Conservation (phyloP, 2,329 filamentous ascomycete species). For the Aphanocladium album region DNA sequence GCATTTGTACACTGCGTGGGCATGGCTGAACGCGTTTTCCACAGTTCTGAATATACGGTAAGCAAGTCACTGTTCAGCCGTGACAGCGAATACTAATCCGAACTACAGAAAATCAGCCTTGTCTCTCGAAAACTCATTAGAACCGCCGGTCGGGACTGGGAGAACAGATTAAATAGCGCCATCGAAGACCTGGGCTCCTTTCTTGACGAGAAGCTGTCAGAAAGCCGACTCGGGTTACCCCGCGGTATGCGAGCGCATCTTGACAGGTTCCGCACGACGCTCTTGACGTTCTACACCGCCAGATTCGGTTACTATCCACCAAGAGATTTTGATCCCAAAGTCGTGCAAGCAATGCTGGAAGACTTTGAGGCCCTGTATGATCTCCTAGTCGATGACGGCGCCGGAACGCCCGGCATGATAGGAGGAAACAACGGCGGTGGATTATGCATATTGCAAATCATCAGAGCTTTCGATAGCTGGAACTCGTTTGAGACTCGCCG, state of each 20-base stretch:
- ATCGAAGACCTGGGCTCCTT: constrained; percentile 59
- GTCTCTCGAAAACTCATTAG: constrained; percentile 62
- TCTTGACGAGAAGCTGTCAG: constrained; percentile 64
- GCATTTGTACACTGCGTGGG: constrained; percentile 75
- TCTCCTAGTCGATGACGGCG: constrained; percentile 61
- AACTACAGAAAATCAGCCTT: constrained; percentile 40
- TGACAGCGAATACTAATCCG: neutral
- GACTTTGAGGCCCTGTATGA: constrained; percentile 70
- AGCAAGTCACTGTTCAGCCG: constrained; percentile 21
- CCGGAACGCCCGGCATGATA: constrained; percentile 43
- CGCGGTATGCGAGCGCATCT: constrained; percentile 59
- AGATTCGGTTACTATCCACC: constrained; percentile 72
- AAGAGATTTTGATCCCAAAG: constrained; percentile 50
- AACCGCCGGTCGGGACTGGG: constrained; percentile 59
- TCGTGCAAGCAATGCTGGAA: constrained; percentile 57
- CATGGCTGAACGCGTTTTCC: constrained; percentile 60
- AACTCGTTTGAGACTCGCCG: constrained; percentile 55
- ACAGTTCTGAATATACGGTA: constrained; percentile 58
- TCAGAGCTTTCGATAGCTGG: constrained; percentile 60
- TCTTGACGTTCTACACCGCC: constrained; percentile 60
- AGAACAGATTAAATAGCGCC: constrained; percentile 54
- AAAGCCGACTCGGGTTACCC: constrained; percentile 60
- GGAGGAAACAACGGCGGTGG: constrained; percentile 57
- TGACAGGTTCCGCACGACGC: constrained; percentile 65
- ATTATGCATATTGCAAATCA: constrained; percentile 63